These are phyloP conservation scores for Collybiopsis confluens DNA, from an alignment of 768 basidiomycete genomes.

Conservation along the genomic window DNA sequence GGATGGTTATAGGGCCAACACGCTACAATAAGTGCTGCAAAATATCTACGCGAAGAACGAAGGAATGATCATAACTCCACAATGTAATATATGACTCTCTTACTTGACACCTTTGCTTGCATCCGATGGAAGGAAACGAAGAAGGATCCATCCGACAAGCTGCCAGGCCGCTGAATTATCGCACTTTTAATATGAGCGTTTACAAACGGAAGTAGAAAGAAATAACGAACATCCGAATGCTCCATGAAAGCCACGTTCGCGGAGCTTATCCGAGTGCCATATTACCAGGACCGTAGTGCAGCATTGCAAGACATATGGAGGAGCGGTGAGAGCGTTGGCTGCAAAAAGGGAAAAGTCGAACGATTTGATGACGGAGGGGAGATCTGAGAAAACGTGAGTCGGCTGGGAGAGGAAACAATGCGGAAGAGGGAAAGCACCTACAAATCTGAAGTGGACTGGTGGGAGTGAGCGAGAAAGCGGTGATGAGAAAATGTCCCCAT, in stretches of 20 bases:
- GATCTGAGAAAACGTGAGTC: slow-evolving; percentile 20
- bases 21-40: slow-evolving; percentile 30
- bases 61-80: not conserved
- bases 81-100: not conserved
- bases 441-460: slow-evolving; percentile 33
- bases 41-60: slow-evolving; percentile 15
- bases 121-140: slow-evolving; percentile 24
- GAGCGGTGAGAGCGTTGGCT: slow-evolving; percentile 29
- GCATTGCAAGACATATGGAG: slow-evolving; percentile 12
- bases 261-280: slow-evolving; percentile 11
- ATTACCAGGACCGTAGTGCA: slow-evolving; percentile 10
- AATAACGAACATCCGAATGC: slow-evolving; percentile 26
- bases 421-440: slow-evolving; percentile 11
- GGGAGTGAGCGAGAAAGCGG: slow-evolving; percentile 31
- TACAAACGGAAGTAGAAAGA: slow-evolving; percentile 1
- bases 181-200: not conserved
- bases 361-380: slow-evolving; percentile 35
- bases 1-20: slow-evolving; percentile 37
- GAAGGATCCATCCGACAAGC: slow-evolving; percentile 31
- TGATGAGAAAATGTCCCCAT: slow-evolving; percentile 31
- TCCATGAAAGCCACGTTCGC: slow-evolving; percentile 20
- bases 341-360: slow-evolving; percentile 33
- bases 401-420: no score
- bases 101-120: slow-evolving; percentile 26
- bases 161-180: slow-evolving; percentile 30